Evolutionary conservation across 2,329 filamentous ascomycete species (phyloP), one percentile per base, ranked within the genome.

Genomic region (Cladosporium colombiae): DNA sequence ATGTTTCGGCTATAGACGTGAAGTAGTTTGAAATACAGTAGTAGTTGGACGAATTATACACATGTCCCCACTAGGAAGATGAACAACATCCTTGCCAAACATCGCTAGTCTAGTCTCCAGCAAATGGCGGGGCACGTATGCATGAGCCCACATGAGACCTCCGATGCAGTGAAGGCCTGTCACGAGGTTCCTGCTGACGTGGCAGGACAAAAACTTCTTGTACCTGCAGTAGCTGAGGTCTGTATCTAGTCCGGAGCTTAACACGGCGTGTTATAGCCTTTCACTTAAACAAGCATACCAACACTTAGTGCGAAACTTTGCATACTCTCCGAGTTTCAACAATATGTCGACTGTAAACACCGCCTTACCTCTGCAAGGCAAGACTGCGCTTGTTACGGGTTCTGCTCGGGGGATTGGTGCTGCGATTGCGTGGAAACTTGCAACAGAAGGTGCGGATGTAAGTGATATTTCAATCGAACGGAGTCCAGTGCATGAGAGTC

Each of bases 371-470:
- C 16, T 59, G 23, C 23, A 21, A 29, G 37, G 56, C 33, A 59
- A 59, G 37, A 59, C 56, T 0, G 82, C 82, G 40, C 81, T 85
- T 50, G 79, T 85, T 0, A 85, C 82, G 1, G 83, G 83, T 10
- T 79, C 78, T 16, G 81, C 81, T n/a, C 75, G 83, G 66, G 82
- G 82, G 6, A 83, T 86, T 10, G 83, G 84, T 27, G 78, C 77
- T 35, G 79, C 77, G 56, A 78, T 85, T 50, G 83, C 81, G 23
- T 73, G 81, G 49, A 81, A 83, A 62, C 72, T 85, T 13, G 83
- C 82, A 16, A 74, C 74, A n/a, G 77, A 79, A 55, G 82, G 81
- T 37, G 81, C 82, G 53, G 81, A 80, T 64, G 77, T 83, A 11
- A 74, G 56, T 29, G 21, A 33, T 58, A 23, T 40, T 11, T 58